Conservation (phyloP, 805 yeast genomes). For the Kazachstania martiniae region DNA sequence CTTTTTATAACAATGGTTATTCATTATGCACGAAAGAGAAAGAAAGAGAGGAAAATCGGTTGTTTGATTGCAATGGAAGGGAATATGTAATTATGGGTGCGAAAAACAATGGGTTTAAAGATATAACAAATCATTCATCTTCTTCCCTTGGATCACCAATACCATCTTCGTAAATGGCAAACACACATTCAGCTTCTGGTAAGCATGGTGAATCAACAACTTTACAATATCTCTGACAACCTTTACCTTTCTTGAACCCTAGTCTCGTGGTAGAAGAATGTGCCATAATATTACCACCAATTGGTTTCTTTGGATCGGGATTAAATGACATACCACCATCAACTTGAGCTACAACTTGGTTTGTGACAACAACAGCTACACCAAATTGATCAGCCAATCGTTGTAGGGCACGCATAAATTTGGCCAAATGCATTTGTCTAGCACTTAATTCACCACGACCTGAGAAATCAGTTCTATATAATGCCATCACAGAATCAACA, state of each 20-base stretch:
- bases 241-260: slow-evolving; percentile 82
- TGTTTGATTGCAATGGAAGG: too few relatives aligned
- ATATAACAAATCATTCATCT: slow-evolving; percentile 36
- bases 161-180: slow-evolving; percentile 95
- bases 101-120: too few relatives aligned
- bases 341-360: slow-evolving; percentile 96
- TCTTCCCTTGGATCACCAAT: slow-evolving; percentile 90
- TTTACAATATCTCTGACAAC: slow-evolving; percentile 86
- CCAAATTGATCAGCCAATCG: slow-evolving; percentile 96
- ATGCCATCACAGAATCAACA: slow-evolving; percentile 96
- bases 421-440: slow-evolving; percentile 88
- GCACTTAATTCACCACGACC: slow-evolving; percentile 96
- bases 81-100: too few relatives aligned
- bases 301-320: slow-evolving; percentile 96
- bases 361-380: slow-evolving; percentile 88
- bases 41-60: too few relatives aligned
- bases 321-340: slow-evolving; percentile 70
- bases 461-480: slow-evolving; percentile 86
- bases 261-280: slow-evolving; percentile 93
- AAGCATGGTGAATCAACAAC: slow-evolving; percentile 93
- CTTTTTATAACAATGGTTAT: too few relatives aligned
- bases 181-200: slow-evolving; percentile 90
- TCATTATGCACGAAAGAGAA: too few relatives aligned
- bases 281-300: slow-evolving; percentile 96
- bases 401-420: slow-evolving; percentile 83